These are phyloP conservation scores for Spathaspora sp. DNA, from an alignment of 1,139 yeast species.

Conservation along the genomic window DNA sequence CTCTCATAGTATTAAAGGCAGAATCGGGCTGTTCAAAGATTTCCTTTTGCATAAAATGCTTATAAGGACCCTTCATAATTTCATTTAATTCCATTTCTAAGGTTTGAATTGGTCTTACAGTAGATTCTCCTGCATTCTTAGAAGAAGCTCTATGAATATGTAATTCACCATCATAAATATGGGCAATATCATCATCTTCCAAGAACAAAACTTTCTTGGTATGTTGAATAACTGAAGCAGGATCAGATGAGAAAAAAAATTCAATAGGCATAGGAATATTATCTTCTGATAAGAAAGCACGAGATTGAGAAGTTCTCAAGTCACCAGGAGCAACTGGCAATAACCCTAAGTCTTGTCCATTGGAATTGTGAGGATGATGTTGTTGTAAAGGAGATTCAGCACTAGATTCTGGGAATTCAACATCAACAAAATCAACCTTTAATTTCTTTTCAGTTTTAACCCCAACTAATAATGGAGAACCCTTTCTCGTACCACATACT, in stretches of 20 bases:
- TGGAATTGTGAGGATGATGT: slow-evolving; percentile 7
- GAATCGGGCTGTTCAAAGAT: slow-evolving; percentile 99
- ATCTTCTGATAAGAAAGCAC: slow-evolving; percentile 90
- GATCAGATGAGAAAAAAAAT: slow-evolving; percentile 94
- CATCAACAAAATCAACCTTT: slow-evolving; percentile 97
- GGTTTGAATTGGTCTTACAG: slow-evolving; percentile 94
- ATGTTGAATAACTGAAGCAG: slow-evolving; percentile 96
- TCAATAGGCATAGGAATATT: slow-evolving; percentile 94
- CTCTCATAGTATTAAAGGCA: slow-evolving; percentile 98
- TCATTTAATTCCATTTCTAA: slow-evolving; percentile 96
- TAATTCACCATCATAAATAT: slow-evolving; percentile 95
- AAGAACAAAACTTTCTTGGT: slow-evolving; percentile 94
- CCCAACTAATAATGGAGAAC: slow-evolving; percentile 96
- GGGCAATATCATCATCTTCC: slow-evolving; percentile 99
- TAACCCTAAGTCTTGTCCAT: slow-evolving; percentile 25
- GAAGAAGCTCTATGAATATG: slow-evolving; percentile 92
- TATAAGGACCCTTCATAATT: slow-evolving; percentile 96
- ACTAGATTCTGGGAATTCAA: slow-evolving; percentile 80
- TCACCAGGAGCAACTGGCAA: slow-evolving; percentile 46
- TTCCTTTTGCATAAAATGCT: slow-evolving; percentile 98
- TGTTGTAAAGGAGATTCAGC: slow-evolving; percentile 13
- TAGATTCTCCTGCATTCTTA: slow-evolving; percentile 85
- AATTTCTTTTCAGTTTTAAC: slow-evolving; percentile 93
- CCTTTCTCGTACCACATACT: slow-evolving; percentile 95
- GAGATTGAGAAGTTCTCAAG: slow-evolving; percentile 85